Conservation (phyloP, 2,329 filamentous ascomycete species). For the Biscogniauxia sp. region DNA sequence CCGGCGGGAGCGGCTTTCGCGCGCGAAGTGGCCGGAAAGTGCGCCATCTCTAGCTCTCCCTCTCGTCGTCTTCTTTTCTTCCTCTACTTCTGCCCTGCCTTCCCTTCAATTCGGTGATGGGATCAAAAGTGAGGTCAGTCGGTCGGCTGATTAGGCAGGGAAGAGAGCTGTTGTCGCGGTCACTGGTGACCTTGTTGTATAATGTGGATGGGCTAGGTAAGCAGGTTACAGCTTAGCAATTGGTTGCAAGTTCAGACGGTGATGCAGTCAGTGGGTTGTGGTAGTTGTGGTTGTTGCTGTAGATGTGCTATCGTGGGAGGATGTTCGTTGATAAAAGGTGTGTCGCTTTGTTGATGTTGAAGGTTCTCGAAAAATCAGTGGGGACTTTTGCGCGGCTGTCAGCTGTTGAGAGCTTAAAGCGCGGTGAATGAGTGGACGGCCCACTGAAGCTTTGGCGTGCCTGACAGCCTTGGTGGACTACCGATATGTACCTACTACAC, state of each 20-base stretch:
- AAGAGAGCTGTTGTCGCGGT: not conserved
- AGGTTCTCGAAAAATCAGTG: not conserved
- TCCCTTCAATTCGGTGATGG: not conserved
- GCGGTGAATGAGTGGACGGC: no score
- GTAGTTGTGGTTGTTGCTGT: not conserved
- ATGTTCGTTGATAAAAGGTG: not conserved
- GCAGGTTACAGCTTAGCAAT: not conserved
- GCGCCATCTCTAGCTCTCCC: constrained; percentile 29
- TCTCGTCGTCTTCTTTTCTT: not conserved
- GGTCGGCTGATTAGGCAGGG: not conserved
- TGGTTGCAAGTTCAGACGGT: not conserved
- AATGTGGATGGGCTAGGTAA: not conserved
- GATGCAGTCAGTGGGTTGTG: not conserved
- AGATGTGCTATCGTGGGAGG: constrained; percentile 5
- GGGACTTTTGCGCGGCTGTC: not conserved
- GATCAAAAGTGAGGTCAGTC: not conserved
- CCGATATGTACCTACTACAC: no score
- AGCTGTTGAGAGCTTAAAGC: not conserved
- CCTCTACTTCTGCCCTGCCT: not conserved
- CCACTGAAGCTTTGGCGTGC: not conserved
- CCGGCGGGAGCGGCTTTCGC: constrained; percentile 67
- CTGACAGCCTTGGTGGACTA: not conserved
- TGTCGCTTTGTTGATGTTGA: not conserved
- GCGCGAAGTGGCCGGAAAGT: constrained; percentile 56
- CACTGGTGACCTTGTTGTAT: no score